phyloP scores from a whole-genome alignment of 352 stramenopile genomes.

The Globisporangium polare region DNA sequence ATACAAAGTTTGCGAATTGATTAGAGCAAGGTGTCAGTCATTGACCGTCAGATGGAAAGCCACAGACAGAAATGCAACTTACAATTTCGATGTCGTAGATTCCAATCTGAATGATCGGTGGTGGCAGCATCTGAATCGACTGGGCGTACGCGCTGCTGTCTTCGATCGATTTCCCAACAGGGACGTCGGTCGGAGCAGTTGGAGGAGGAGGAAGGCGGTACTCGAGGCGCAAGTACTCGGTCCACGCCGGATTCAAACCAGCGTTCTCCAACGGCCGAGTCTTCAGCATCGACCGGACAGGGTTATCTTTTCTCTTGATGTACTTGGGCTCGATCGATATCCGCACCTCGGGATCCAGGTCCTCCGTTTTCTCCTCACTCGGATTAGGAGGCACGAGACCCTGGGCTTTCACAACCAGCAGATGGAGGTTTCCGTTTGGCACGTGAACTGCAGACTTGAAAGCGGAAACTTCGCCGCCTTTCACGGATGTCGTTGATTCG shows the following conservation, averaged over 20 bases:
- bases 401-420: conserved; percentile 35
- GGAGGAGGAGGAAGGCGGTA: conserved; percentile 25
- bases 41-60: not conserved
- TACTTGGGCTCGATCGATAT: conserved; percentile 45
- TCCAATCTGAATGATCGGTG: conserved; percentile 36
- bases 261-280: conserved; percentile 43
- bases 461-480: not conserved
- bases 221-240: conserved; percentile 48
- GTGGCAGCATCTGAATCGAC: conserved; percentile 16
- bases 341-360: conserved; percentile 50
- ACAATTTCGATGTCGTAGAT: conserved; percentile 56
- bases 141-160: not conserved
- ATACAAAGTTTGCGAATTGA: not conserved
- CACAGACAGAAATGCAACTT: conserved; percentile 14
- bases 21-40: not conserved
- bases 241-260: conserved; percentile 34
- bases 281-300: conserved; percentile 43
- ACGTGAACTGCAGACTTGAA: conserved; percentile 14
- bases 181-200: not conserved
- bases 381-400: conserved; percentile 29
- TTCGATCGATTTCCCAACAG: conserved; percentile 11
- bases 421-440: conserved; percentile 35
- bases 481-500: not conserved
- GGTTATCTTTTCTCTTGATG: conserved; percentile 47
- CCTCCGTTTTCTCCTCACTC: conserved; percentile 21